Evolutionary conservation across 805 yeast genomes (phyloP), one percentile per base, ranked within the genome.

Genomic region (Huiozyma sinensis): DNA sequence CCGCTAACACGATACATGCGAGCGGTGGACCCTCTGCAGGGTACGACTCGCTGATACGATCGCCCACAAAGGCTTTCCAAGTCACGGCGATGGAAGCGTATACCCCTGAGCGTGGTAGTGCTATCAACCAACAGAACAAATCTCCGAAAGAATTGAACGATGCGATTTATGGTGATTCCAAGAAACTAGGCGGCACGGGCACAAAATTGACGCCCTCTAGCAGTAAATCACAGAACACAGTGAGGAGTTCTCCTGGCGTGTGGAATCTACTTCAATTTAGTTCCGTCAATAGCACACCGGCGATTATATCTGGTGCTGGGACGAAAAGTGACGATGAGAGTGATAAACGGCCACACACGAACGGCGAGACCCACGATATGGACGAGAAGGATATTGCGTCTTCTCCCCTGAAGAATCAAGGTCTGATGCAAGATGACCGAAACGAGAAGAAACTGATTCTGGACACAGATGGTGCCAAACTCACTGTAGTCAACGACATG

Each of bases 221-320:
- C 31, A 44, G 43, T 28, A 49, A 45, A 37, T 45, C 57, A 38
- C 48, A 56, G 41, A 52, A 44, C 38, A 51, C 47, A 30, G 54
- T 55, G 6, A 65, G 64, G 42, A 63, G 67, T 30, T 85, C 95
- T 1, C 97, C 97, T 1, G 96, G 95, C 12, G 76, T 89, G 47
- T 86, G 96, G 97, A 85, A 83, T 58, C 80, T 85, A 65, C 86
- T 89, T 56, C 95, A 88, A 55, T 79, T 89, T 44, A 68, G 76
- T 36, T 74, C 79, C 4, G 62, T 56, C 2, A 60, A 55, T 36
- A 62, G 62, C 40, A 61, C 66, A 4, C 66, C 66, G 8, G 63
- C 61, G 12, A 42, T 66, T 4, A 48, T 53, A 34, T 47, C 49
- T n/a, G 32, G 27, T 28, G 27, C 13, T n/a, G 36, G 28, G 13